These are phyloP conservation scores for Sporisorium reilianum DNA, from an alignment of 1,284 basidiomycete genomes.

Conservation along the genomic window DNA sequence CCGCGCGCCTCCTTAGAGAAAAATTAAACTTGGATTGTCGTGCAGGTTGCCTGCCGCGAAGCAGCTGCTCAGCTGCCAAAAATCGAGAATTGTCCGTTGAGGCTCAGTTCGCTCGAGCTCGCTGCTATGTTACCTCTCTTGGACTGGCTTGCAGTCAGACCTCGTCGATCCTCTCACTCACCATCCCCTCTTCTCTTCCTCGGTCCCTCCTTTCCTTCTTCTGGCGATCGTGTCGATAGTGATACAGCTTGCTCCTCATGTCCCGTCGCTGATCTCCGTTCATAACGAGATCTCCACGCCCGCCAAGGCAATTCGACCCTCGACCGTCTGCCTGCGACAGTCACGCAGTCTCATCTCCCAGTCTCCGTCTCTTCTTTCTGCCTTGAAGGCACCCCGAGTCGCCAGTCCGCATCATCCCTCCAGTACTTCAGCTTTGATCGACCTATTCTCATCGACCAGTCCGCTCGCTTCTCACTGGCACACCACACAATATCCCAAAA, in stretches of 20 bases:
- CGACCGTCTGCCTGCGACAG: background rate
- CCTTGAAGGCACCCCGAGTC: background rate
- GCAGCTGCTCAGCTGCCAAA: background rate
- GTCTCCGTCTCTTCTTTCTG: background rate
- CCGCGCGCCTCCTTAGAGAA: no score
- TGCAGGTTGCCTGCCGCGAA: background rate
- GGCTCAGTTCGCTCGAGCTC: slow-evolving; percentile 2
- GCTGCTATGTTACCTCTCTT: background rate
- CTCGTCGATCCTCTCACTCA: slow-evolving; percentile 1
- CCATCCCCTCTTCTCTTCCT: background rate
- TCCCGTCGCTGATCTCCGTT: background rate
- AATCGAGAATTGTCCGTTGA: background rate
- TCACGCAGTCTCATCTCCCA: background rate
- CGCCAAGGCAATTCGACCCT: slow-evolving; percentile 1
- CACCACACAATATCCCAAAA: background rate
- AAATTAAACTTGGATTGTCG: no score
- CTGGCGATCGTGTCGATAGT: background rate
- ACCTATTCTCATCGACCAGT: background rate
- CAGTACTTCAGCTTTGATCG: background rate
- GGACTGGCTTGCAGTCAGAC: background rate
- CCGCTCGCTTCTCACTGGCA: background rate
- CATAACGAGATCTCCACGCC: slow-evolving; percentile 3
- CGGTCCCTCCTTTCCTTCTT: background rate
- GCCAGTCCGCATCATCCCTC: background rate
- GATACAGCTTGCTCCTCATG: background rate